These are phyloP conservation scores for Tetrahymena borealis DNA, from an alignment of 73 alveolate genomes.

Conservation along the genomic window DNA sequence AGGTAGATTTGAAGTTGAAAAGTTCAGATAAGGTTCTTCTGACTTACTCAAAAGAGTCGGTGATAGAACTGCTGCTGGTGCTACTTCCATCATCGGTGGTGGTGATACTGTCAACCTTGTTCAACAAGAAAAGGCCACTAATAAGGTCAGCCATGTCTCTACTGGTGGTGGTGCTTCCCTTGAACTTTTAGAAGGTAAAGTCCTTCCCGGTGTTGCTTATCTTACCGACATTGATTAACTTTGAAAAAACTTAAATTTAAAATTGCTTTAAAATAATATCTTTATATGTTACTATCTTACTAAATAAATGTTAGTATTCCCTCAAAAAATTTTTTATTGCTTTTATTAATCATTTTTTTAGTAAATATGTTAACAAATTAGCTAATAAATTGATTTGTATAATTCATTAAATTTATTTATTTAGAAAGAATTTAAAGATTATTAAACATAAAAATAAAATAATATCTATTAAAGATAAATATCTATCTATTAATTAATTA, in stretches of 20 bases:
- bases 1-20: constrained; percentile 80
- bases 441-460: too few relatives aligned
- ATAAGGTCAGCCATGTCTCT: constrained; percentile 66
- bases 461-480: too few relatives aligned
- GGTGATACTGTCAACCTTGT: constrained; percentile 83
- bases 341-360: too few relatives aligned
- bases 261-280: too few relatives aligned
- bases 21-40: constrained; percentile 65
- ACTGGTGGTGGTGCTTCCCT: constrained; percentile 98
- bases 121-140: constrained; percentile 42
- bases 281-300: too few relatives aligned
- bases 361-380: too few relatives aligned
- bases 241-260: neutral
- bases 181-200: constrained; percentile 92
- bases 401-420: too few relatives aligned
- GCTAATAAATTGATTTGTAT: too few relatives aligned
- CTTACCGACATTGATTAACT: constrained; percentile 34
- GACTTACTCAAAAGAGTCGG: constrained; percentile 49
- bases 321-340: too few relatives aligned
- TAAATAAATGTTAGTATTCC: too few relatives aligned
- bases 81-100: constrained; percentile 84
- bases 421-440: too few relatives aligned
- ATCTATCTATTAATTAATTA: too few relatives aligned
- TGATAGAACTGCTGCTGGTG: constrained; percentile 61
- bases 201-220: constrained; percentile 64